Evolutionary conservation across 2,329 filamentous ascomycete species (phyloP).

Genomic region (Aureobasidium sp.): DNA sequence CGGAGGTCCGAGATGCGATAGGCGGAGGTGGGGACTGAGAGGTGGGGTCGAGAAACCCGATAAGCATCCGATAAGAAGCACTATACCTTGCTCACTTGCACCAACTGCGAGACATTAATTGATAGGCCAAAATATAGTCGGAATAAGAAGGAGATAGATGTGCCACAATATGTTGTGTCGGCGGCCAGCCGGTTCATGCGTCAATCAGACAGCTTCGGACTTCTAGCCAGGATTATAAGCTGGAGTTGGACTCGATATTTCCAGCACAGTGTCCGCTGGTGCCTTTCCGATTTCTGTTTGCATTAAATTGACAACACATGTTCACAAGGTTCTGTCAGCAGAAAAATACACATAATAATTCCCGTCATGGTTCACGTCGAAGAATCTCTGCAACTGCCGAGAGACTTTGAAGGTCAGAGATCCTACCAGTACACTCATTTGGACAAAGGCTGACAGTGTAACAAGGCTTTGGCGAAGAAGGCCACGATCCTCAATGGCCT

Average conservation of each 20-base stretch:
- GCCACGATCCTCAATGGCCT: slow-evolving; percentile 29
- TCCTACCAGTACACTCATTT: neutral
- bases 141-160: neutral
- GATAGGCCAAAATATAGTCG: neutral
- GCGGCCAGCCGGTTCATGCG: neutral
- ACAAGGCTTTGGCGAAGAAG: slow-evolving; percentile 17
- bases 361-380: neutral
- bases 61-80: neutral
- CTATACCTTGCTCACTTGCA: neutral
- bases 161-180: neutral
- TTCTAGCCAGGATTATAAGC: too few species aligned
- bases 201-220: too few species aligned
- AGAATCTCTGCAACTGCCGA: slow-evolving; percentile 13
- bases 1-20: neutral
- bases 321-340: too few species aligned
- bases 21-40: neutral
- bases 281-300: too few species aligned
- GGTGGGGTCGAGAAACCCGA: neutral
- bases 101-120: too few species aligned
- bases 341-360: neutral
- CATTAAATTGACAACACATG: neutral
- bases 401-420: slow-evolving; percentile 19
- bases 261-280: too few species aligned
- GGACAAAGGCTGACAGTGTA: neutral
- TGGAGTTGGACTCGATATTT: too few species aligned